Evolutionary conservation across 2,329 filamentous ascomycete species (phyloP), one percentile per base, ranked within the genome.

Genomic region (Aspergillus quadricinctus): DNA sequence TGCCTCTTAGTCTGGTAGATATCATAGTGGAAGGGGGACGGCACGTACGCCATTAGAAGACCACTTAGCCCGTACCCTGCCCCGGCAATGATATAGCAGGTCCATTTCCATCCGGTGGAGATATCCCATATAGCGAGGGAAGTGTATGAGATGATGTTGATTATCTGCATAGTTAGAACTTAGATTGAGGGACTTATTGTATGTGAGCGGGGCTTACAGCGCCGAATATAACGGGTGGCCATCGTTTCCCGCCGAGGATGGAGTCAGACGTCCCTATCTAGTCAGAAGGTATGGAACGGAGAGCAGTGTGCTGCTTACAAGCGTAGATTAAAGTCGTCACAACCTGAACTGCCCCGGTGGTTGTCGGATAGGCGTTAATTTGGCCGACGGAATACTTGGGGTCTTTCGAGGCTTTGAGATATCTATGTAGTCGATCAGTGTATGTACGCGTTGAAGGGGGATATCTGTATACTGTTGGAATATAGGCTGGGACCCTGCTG

Each of bases 191-290:
- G 14, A 3, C 35, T 29, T n/a, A 5, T 19, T 14, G 14, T 25
- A 65, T 55, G 1, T 72, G 75, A 0, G 72, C 72, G 41, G 84
- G 66, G 87, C 66, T 61, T 54, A 75, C 67, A 0, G 76, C 80
- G 1, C 78, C 80, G 49, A 87, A 84, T 1, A 88, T 69, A 45
- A 88, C 86, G 0, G 83, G 78, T 0, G 85, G 86, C 85, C 85
- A 88, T 4, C 86, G 76, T 0, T 76, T 79, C 2, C 86, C 85
- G 19, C 75, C 74, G 48, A 86, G 80, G 0, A 88, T 53, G 0
- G 80, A 78, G 66, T 88, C 86, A 0, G 85, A 88, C 0, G 80
- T 80, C 86, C 85, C 69, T 66, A 3, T 27, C 35, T 29, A 40
- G n/a, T 29, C 8, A 52, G 19, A 40, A 28, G 7, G 4, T 31